Evolutionary conservation across 371 early-diverging fungal species (phyloP).

Genomic region (Mortierella sp.): DNA sequence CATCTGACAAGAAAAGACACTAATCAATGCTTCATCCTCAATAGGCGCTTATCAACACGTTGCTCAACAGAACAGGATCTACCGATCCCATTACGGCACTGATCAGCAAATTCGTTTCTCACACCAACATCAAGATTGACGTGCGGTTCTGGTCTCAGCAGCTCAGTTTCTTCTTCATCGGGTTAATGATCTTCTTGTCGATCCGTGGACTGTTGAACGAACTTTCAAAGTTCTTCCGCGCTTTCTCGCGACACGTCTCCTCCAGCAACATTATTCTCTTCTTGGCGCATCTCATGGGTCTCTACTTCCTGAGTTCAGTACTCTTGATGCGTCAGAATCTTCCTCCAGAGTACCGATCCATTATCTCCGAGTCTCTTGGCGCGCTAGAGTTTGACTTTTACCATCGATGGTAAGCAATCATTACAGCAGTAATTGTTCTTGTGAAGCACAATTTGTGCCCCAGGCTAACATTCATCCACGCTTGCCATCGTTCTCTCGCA

Average conservation of each 20-base stretch:
- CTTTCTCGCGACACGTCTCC: constrained; percentile 75
- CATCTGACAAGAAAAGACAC: neutral
- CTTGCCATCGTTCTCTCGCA: neutral
- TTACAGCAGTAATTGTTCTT: neutral
- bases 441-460: neutral
- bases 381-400: constrained; percentile 91
- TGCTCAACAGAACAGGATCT: constrained; percentile 81
- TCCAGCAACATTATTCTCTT: constrained; percentile 81
- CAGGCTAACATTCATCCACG: neutral
- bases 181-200: constrained; percentile 88
- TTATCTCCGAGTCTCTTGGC: constrained; percentile 84
- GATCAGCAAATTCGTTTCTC: constrained; percentile 78
- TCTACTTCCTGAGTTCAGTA: constrained; percentile 92
- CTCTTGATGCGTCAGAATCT: constrained; percentile 92
- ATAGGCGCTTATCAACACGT: constrained; percentile 83
- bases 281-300: constrained; percentile 91
- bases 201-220: constrained; percentile 90
- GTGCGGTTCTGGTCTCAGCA: constrained; percentile 91
- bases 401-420: constrained; percentile 75
- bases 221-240: constrained; percentile 82
- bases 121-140: constrained; percentile 78
- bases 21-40: neutral
- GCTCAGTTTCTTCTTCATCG: constrained; percentile 92
- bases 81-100: constrained; percentile 91
- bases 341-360: constrained; percentile 85